These are phyloP conservation scores for Prunus dulcis DNA, from an alignment of 306 rosid genomes.

Conservation along the genomic window DNA sequence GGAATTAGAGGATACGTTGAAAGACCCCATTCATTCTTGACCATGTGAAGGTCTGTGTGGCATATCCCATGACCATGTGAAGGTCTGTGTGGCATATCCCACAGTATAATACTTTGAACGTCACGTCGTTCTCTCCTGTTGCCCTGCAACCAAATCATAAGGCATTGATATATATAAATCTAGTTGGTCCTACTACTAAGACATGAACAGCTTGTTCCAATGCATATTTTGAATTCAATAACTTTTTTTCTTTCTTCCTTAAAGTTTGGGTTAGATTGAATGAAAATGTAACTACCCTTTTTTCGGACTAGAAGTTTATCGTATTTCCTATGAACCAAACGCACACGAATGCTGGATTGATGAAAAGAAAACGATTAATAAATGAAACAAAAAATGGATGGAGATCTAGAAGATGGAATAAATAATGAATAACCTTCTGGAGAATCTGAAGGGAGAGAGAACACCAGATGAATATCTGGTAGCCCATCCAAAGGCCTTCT, in stretches of 20 bases:
- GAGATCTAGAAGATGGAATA: background rate
- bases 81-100: conserved; percentile 32
- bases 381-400: background rate
- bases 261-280: too few relatives aligned
- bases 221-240: background rate
- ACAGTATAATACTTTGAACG: conserved; percentile 25
- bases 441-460: conserved; percentile 34
- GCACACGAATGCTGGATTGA: too few relatives aligned
- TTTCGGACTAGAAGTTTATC: too few relatives aligned
- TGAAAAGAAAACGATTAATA: too few relatives aligned
- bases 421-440: conserved; percentile 20
- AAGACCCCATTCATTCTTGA: conserved; percentile 23
- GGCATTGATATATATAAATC: background rate
- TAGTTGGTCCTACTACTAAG: background rate
- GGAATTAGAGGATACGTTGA: conserved; percentile 20
- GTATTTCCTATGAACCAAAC: too few relatives aligned
- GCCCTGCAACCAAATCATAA: conserved; percentile 6
- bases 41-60: conserved; percentile 22
- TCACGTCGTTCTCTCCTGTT: conserved; percentile 21
- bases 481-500: conserved; percentile 33
- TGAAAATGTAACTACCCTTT: too few relatives aligned
- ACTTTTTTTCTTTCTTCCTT: too few relatives aligned
- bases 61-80: conserved; percentile 21
- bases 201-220: background rate
- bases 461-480: conserved; percentile 24